Conservation (phyloP, 1,284 basidiomycete genomes). For the Rhizoctonia solani region DNA sequence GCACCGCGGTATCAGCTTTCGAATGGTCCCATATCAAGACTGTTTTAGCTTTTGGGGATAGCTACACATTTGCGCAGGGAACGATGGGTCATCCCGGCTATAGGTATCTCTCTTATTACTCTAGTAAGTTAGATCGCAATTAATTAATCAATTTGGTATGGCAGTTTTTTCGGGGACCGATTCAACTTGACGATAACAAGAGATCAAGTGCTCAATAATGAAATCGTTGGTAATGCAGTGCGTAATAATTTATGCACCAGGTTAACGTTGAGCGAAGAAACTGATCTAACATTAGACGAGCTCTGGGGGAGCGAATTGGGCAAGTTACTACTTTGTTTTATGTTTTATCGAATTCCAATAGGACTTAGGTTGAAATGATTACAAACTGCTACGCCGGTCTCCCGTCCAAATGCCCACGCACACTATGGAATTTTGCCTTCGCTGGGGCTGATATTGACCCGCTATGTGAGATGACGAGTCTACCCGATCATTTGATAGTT, state of each 20-base stretch:
- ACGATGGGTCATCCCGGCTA: constrained; percentile 19
- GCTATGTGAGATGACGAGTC: constrained; percentile 47
- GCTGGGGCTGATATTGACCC: constrained; percentile 58
- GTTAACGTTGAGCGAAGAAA: background rate
- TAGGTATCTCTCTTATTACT: background rate
- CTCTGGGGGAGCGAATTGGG: constrained; percentile 25
- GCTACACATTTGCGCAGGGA: constrained; percentile 25
- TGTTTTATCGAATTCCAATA: background rate
- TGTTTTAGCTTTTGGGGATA: constrained; percentile 26
- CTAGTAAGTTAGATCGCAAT: background rate
- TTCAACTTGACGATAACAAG: constrained; percentile 23
- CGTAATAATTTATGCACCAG: background rate
- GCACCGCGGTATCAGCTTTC: background rate
- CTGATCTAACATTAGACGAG: constrained; percentile 4
- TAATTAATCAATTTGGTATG: background rate
- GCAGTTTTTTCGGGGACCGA: constrained; percentile 23
- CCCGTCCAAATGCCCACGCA: constrained; percentile 28
- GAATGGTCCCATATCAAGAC: constrained; percentile 29
- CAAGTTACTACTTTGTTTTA: background rate
- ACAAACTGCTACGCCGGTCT: constrained; percentile 34
- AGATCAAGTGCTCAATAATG: constrained; percentile 12
- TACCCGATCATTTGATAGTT: background rate
- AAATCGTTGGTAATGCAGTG: constrained; percentile 21
- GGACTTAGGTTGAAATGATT: constrained; percentile 22
- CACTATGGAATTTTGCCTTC: constrained; percentile 61